Percentiles rank a stretch among this genome's conserved stretches.
Evolutionary conservation across 352 stramenopile species (phyloP).

Genomic region (Pythium biforme): DNA sequence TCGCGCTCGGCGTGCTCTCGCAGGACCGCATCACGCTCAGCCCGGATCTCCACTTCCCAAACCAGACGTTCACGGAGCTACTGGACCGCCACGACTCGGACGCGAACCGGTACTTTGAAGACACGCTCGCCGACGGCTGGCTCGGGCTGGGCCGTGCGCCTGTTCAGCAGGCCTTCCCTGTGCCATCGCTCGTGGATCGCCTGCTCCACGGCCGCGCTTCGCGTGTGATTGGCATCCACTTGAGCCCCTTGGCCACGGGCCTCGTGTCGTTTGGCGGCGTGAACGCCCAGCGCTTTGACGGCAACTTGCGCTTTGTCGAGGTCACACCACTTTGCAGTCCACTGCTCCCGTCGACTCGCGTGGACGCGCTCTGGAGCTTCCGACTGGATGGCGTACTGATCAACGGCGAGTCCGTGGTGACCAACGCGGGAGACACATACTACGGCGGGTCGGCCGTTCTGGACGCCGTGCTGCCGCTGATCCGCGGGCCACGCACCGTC

Average conservation of each 20-base stretch:
- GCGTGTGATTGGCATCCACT: slow-evolving; percentile 17
- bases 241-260: slow-evolving; percentile 14
- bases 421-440: neutral
- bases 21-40: slow-evolving; percentile 11
- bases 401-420: neutral
- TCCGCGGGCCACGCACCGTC: slow-evolving; percentile 10
- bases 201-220: neutral
- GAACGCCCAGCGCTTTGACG: slow-evolving; percentile 6
- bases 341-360: neutral
- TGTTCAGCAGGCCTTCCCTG: slow-evolving; percentile 5
- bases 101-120: slow-evolving; percentile 10
- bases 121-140: slow-evolving; percentile 16
- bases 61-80: slow-evolving; percentile 13
- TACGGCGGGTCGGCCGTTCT: slow-evolving; percentile 5
- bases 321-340: too few species aligned
- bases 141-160: slow-evolving; percentile 3
- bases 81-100: neutral
- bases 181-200: slow-evolving; percentile 4
- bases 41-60: neutral
- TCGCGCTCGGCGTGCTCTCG: slow-evolving; percentile 11
- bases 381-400: slow-evolving; percentile 12
- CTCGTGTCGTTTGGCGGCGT: slow-evolving; percentile 17
- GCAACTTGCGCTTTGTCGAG: slow-evolving; percentile 14
- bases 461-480: slow-evolving; percentile 11
- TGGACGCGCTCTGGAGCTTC: slow-evolving; percentile 9